Evolutionary conservation across 768 basidiomycete species (phyloP).

Genomic region (Russula vinacea): DNA sequence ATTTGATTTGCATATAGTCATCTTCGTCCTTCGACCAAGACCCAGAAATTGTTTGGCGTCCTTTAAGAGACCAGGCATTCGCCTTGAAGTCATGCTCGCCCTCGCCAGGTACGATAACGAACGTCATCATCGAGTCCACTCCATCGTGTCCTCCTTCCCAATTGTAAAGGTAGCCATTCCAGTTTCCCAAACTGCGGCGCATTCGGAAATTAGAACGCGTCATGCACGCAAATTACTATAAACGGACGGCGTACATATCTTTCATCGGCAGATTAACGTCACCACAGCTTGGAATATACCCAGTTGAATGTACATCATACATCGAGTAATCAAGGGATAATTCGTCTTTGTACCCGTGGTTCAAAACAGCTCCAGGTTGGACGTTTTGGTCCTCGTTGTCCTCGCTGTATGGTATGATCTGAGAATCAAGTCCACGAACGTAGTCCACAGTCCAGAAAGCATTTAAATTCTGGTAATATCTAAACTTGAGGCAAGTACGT

Average conservation of each 20-base stretch:
- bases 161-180: slow-evolving; percentile 24
- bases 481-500: slow-evolving; percentile 11
- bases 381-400: slow-evolving; percentile 17
- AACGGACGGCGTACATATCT: slow-evolving; percentile 8
- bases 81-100: slow-evolving; percentile 19
- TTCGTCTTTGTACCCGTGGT: slow-evolving; percentile 3
- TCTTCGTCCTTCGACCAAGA: slow-evolving; percentile 26
- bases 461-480: neutral
- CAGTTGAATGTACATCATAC: slow-evolving; percentile 23
- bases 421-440: neutral
- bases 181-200: slow-evolving; percentile 17
- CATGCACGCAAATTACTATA: neutral
- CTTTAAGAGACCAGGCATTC: slow-evolving; percentile 18
- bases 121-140: slow-evolving; percentile 19
- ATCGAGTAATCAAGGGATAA: slow-evolving; percentile 17
- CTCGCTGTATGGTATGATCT: slow-evolving; percentile 7
- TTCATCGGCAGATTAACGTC: slow-evolving; percentile 15
- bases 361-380: slow-evolving; percentile 13
- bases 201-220: neutral
- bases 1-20: slow-evolving; percentile 19
- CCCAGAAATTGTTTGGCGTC: slow-evolving; percentile 28
- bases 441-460: slow-evolving; percentile 9
- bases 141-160: neutral
- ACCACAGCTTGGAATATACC: neutral
- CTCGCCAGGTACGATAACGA: slow-evolving; percentile 15